A percentile compares a stretch with the other conserved stretches of the same genome.
Conservation (phyloP, 306 rosid genomes). For the Castanea mollissima region DNA sequence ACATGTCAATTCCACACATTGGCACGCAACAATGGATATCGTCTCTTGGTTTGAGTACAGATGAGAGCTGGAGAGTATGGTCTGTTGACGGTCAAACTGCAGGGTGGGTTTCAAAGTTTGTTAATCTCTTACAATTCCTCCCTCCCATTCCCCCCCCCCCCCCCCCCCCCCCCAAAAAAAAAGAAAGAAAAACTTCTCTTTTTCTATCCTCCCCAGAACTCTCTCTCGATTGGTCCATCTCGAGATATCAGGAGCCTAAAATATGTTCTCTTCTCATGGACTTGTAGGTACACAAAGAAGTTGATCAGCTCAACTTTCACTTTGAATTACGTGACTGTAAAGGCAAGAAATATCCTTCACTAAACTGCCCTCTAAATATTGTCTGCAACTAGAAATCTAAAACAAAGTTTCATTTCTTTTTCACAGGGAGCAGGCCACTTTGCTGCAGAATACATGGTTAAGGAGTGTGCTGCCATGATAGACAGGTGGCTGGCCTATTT, state of each 20-base stretch:
- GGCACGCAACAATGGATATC: slow-evolving; percentile 25
- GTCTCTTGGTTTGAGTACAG: slow-evolving; percentile 4
- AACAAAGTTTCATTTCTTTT: background rate
- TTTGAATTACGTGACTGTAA: slow-evolving; percentile 13
- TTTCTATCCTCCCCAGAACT: no score
- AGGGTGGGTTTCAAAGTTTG: slow-evolving; percentile 7
- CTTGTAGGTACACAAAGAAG: slow-evolving; percentile 26
- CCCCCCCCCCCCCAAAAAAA: no score
- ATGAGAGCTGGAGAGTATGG: slow-evolving; percentile 26
- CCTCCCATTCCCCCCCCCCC: no score
- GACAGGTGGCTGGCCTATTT: slow-evolving; percentile 23
- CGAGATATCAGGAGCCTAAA: background rate
- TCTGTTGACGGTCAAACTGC: slow-evolving; percentile 17
- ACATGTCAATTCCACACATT: slow-evolving; percentile 22
- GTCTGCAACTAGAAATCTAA: background rate
- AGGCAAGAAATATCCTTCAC: slow-evolving; percentile 3
- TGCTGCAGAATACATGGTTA: slow-evolving; percentile 24
- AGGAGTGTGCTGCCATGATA: slow-evolving; percentile 22
- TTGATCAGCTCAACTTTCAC: slow-evolving; percentile 1
- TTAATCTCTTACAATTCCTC: background rate
- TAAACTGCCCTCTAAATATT: background rate
- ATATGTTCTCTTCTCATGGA: slow-evolving; percentile 1
- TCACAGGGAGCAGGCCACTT: slow-evolving; percentile 27
- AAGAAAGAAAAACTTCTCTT: no score
- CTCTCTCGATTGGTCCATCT: background rate